These are phyloP conservation scores for Protostelium mycophagum DNA, from an alignment of 78 protist species.

Conservation along the genomic window DNA sequence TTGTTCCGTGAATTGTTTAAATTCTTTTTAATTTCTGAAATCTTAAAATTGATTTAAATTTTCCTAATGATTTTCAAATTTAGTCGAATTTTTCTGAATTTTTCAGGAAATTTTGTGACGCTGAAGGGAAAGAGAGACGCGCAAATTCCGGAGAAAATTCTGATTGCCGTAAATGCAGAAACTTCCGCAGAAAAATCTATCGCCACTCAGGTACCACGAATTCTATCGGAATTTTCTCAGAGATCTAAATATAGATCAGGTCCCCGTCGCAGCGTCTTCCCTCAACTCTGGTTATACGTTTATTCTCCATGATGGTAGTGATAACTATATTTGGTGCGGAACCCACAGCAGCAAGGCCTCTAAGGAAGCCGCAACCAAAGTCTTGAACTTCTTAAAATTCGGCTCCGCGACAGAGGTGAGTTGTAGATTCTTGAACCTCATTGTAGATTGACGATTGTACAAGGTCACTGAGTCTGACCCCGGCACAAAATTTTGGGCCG, in stretches of 20 bases:
- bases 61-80: no score
- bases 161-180: not conserved
- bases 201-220: not conserved
- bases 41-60: no score
- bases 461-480: not conserved
- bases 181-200: not conserved
- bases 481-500: constrained; percentile 28
- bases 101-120: not conserved
- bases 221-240: not conserved
- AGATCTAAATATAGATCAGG: no score
- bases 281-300: not conserved
- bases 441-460: not conserved
- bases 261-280: not conserved
- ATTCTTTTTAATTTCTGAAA: no score
- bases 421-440: not conserved
- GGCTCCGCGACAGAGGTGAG: not conserved
- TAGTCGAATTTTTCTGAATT: no score
- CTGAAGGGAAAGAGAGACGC: not conserved
- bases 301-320: not conserved
- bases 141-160: not conserved
- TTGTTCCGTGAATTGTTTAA: no score
- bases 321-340: constrained; percentile 44
- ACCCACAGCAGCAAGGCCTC: not conserved
- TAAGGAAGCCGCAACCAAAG: not conserved
- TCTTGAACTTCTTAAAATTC: not conserved